phyloP scores from a whole-genome alignment of 2,329 filamentous ascomycete genomes.

The Penicillium sp. region DNA sequence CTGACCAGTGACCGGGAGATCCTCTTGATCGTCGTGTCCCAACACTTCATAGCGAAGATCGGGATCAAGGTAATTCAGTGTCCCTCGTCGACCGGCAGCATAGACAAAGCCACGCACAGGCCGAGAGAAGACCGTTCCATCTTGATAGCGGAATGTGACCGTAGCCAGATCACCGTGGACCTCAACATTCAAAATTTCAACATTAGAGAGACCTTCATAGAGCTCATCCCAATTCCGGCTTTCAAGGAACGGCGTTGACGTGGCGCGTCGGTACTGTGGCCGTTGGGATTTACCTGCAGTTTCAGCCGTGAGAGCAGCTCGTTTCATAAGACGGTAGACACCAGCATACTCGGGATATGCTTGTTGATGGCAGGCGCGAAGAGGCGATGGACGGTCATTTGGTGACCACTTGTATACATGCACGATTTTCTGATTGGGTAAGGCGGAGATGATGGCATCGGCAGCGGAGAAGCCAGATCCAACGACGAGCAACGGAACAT shows the following conservation, averaged over 20 bases:
- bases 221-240: constrained; percentile 51
- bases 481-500: constrained; percentile 53
- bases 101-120: constrained; percentile 53
- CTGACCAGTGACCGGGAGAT: constrained; percentile 49
- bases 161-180: constrained; percentile 31
- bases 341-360: constrained; percentile 63
- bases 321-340: constrained; percentile 61
- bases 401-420: constrained; percentile 63
- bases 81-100: constrained; percentile 57
- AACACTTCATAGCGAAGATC: constrained; percentile 51
- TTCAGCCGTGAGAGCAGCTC: constrained; percentile 39
- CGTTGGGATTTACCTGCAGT: constrained; percentile 21
- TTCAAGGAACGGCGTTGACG: constrained; percentile 48
- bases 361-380: constrained; percentile 59
- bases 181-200: constrained; percentile 46
- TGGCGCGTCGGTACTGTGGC: constrained; percentile 32
- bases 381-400: constrained; percentile 54
- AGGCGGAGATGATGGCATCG: constrained; percentile 58
- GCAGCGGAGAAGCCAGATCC: constrained; percentile 64
- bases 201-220: constrained; percentile 59
- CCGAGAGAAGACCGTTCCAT: constrained; percentile 47
- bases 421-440: constrained; percentile 46
- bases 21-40: constrained; percentile 19
- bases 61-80: constrained; percentile 52
- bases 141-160: constrained; percentile 46